Percentiles rank a stretch among this genome's conserved stretches.
Evolutionary conservation across 1,284 basidiomycete species (phyloP).

Genomic region (Coniferiporia sulphurascens): DNA sequence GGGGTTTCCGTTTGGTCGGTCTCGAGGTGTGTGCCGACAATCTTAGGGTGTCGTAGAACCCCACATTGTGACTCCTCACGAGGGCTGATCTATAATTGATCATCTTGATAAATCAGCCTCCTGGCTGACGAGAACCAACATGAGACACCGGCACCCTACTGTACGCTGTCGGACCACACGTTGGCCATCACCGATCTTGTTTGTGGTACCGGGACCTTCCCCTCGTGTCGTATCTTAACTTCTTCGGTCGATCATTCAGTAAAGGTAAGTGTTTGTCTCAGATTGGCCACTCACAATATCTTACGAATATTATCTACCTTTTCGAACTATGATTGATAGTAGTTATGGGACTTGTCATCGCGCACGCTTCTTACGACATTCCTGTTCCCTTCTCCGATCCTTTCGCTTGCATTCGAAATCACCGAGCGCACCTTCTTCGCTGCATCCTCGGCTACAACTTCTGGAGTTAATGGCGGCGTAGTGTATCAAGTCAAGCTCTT

Average conservation of each 20-base stretch:
- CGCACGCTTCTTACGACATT: constrained; percentile 82
- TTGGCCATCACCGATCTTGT: constrained; percentile 81
- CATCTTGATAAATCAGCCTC: constrained; percentile 29
- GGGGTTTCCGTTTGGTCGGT: constrained; percentile 87
- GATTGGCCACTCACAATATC: constrained; percentile 2
- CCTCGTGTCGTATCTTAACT: constrained; percentile 73
- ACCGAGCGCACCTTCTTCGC: constrained; percentile 89
- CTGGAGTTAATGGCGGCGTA: constrained; percentile 45
- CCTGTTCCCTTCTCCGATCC: constrained; percentile 71
- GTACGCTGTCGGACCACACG: constrained; percentile 86
- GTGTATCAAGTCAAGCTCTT: constrained; percentile 82
- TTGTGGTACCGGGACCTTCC: constrained; percentile 77
- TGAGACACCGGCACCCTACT: constrained; percentile 72
- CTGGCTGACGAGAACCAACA: constrained; percentile 66
- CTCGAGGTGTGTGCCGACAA: constrained; percentile 54
- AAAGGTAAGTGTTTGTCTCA: constrained; percentile 52
- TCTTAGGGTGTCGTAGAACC: constrained; percentile 15
- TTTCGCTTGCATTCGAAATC: constrained; percentile 70
- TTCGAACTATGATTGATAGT: constrained; percentile 18
- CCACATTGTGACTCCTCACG: neutral
- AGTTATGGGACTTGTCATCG: constrained; percentile 82
- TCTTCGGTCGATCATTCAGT: constrained; percentile 88
- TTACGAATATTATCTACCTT: constrained; percentile 1
- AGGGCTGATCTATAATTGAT: constrained; percentile 23
- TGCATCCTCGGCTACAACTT: constrained; percentile 39